Evolutionary conservation across 1,284 basidiomycete species (phyloP), one percentile per base, ranked within the genome.

Genomic region (Ustilago tritici): DNA sequence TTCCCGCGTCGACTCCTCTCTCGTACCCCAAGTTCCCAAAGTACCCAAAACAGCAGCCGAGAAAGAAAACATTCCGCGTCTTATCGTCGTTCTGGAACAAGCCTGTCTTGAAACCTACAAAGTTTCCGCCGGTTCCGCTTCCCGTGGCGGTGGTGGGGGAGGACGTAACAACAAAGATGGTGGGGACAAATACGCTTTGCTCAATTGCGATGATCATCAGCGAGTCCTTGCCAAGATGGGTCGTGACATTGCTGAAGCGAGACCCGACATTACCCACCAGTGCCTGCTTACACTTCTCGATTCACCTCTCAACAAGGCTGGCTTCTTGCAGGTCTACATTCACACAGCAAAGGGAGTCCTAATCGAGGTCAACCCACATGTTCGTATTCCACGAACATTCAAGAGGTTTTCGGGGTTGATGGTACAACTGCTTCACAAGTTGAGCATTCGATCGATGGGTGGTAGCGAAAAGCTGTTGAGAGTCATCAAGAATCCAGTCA

Each of bases 161-260:
- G 60, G 61, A 34, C 36, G 79, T 15, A 65, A 65, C 56, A 64
- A 59, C 61, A 82, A 82, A 58, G 83, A 82, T 49, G 80, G 78
- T 1, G 82, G 80, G 8, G 94, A 95, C 76, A 98, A 98, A 88
- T 98, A 98, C 87, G 95, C 95, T 17, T 88, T 99, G 67, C 88
- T 99, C 79, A 99, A 99, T 88, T 99, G 97, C 87, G 96, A 99
- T 87, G 96, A 99, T 65, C 96, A 99, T 88, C 96, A 99, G 87
- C 95, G 96, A 57, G 97, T 99, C 75, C 89, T 99, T 69, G 96
- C 97, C 8, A 98, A 98, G 88, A 98, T 95, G 4, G 95, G 95
- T 34, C 90, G 96, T 81, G 97, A 99, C 88, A 99, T 99, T 79
- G 95, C 97, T 23, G 95, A 98, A 87, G 96, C 97, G 19, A 89